A percentile compares a stretch with the other conserved stretches of the same genome.
Evolutionary conservation across 2,329 filamentous ascomycete genomes (phyloP).

Genomic region (Ophiostoma ips): DNA sequence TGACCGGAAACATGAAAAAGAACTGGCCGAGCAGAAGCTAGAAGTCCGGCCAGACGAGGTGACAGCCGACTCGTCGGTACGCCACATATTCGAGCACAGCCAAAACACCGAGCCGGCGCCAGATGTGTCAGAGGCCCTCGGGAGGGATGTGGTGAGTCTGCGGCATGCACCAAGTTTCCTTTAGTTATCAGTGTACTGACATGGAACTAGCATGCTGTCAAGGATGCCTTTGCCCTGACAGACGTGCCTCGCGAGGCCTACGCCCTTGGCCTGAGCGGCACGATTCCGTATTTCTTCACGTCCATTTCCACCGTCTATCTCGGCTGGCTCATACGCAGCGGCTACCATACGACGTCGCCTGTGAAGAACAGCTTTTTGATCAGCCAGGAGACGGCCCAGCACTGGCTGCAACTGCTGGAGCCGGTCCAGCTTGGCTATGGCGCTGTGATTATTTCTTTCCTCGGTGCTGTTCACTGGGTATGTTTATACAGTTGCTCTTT

Average conservation of each 20-base stretch:
- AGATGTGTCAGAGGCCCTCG: slow-evolving; percentile 22
- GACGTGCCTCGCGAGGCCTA: slow-evolving; percentile 55
- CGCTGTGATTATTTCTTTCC: slow-evolving; percentile 83
- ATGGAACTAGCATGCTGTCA: slow-evolving; percentile 41
- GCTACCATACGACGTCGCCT: slow-evolving; percentile 42
- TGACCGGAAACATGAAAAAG: slow-evolving; percentile 42
- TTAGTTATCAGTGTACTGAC: too few relatives aligned
- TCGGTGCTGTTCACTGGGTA: slow-evolving; percentile 83
- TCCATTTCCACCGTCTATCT: slow-evolving; percentile 72
- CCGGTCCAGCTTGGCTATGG: slow-evolving; percentile 85
- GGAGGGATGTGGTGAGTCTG: slow-evolving; percentile 38
- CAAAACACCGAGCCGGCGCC: not conserved
- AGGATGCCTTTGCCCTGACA: slow-evolving; percentile 52
- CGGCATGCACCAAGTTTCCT: too few relatives aligned
- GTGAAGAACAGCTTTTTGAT: slow-evolving; percentile 53
- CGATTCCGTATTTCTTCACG: slow-evolving; percentile 74
- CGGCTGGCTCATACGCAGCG: slow-evolving; percentile 67
- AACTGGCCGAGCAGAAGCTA: slow-evolving; percentile 41
- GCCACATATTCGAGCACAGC: slow-evolving; percentile 32
- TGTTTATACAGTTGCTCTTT: slow-evolving; percentile 9
- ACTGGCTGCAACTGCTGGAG: slow-evolving; percentile 62
- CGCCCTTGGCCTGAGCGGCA: slow-evolving; percentile 58
- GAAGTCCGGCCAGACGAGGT: slow-evolving; percentile 46
- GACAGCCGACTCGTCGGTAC: slow-evolving; percentile 40
- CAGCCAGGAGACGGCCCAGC: slow-evolving; percentile 54